Evolutionary conservation across 345 rosid genomes (phyloP).

Genomic region (Lepidium didymum): DNA sequence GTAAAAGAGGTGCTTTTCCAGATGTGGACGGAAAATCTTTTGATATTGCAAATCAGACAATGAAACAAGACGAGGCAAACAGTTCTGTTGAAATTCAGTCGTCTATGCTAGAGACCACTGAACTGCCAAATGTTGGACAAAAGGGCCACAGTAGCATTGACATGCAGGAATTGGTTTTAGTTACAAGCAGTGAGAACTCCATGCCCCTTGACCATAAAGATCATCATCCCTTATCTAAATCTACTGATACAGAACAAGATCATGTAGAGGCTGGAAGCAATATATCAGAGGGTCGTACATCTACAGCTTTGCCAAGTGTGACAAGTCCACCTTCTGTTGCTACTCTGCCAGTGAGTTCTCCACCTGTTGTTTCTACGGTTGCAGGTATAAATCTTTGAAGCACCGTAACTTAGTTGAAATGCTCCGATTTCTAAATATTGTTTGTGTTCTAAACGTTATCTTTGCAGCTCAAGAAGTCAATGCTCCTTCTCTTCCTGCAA

Average conservation of each 20-base stretch:
- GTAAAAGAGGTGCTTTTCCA: not conserved
- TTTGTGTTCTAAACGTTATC: not conserved
- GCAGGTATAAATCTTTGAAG: slow-evolving; percentile 21
- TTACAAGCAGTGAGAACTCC: slow-evolving; percentile 8
- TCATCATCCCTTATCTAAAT: slow-evolving; percentile 9
- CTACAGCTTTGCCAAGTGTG: not conserved
- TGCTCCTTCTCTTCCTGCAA: slow-evolving; percentile 10
- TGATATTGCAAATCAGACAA: slow-evolving; percentile 11
- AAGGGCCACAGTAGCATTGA: slow-evolving; percentile 2
- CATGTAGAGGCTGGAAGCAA: slow-evolving; percentile 16
- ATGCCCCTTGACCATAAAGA: slow-evolving; percentile 14
- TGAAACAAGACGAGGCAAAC: not conserved
- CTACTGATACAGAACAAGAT: slow-evolving; percentile 8
- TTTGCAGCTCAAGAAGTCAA: slow-evolving; percentile 15
- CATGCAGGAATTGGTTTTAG: not conserved
- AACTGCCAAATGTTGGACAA: not conserved
- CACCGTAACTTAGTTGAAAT: not conserved
- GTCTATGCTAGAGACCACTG: slow-evolving; percentile 2
- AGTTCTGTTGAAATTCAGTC: slow-evolving; percentile 6
- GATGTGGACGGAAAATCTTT: not conserved
- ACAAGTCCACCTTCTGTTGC: slow-evolving; percentile 13
- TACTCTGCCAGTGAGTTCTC: slow-evolving; percentile 14
- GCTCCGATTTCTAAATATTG: slow-evolving; percentile 8
- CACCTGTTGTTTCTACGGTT: slow-evolving; percentile 14
- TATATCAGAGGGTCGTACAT: not conserved